Base-by-base conservation (phyloP, 2,329 filamentous ascomycete genomes). In the Tolypocladium sp. region DNA sequence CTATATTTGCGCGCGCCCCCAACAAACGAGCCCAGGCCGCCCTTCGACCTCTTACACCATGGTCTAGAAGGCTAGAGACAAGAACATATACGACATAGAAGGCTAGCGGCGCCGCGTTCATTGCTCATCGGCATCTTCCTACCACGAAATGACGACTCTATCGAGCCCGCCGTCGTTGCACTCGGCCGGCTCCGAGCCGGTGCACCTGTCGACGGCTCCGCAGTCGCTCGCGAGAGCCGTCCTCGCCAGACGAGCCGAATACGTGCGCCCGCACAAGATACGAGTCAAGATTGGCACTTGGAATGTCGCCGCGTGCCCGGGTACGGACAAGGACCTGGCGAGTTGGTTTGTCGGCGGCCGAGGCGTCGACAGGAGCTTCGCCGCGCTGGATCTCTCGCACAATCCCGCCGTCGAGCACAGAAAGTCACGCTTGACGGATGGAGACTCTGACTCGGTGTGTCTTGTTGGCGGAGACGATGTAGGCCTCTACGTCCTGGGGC, bases 231-330 rank as follows among this genome's bases (percentile, higher is more conserved):
- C 83, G 53, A 79, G 77, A 62, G 83, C 84, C 37, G 78, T 97
- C 44, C 83, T 88, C 69, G 86, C 89, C 44, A 84, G 94, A 58
- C 84, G 87, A 67, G 76, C 83, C 55, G 92, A 97, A 71, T 99
- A 92, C 71, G 88, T 89, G 33, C 84, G 86, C 42, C 83, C 86
- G 51, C 87, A 87, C 70, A 82, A 82, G 56, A 84, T 96, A 65
- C 87, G 87, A 64, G 83, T 99, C 73, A 97, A 97, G 74, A 82
- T 99, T 57, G 94, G 93, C 49, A 89, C 90, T 0, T 99, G 94
- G 94, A 99, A 99, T 73, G 91, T 96, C 20, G 94, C 92, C 4
- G 87, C 88, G 1, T 87, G 89, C 63, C 85, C 90, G 15, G 91
- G 90, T 30, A 92, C 91, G 0, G 92, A 96, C 72, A 90, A 91